Conservation (phyloP, 1,284 basidiomycete genomes). For the Xerocomus nothofagi region DNA sequence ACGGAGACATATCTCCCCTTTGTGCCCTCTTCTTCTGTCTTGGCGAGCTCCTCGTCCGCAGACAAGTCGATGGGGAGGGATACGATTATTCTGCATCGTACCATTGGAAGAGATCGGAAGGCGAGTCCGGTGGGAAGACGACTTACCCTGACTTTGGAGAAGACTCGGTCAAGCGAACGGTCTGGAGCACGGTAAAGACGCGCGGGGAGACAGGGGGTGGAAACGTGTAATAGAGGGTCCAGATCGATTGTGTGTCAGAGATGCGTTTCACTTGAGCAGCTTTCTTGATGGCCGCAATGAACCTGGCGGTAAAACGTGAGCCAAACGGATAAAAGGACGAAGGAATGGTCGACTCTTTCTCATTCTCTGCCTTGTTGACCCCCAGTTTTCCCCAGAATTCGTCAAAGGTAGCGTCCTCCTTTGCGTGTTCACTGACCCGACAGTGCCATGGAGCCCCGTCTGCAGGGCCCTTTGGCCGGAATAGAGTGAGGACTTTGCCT, state of each 20-base stretch:
- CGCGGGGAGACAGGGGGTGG: conserved; percentile 67
- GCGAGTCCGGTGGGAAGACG: background rate
- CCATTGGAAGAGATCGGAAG: background rate
- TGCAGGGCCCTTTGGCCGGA: conserved; percentile 47
- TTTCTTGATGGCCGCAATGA: conserved; percentile 63
- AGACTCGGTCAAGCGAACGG: conserved; percentile 49
- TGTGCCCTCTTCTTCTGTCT: conserved; percentile 64
- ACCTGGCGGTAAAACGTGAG: conserved; percentile 43
- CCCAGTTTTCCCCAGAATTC: conserved; percentile 70
- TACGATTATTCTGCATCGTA: conserved; percentile 53
- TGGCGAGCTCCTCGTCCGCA: conserved; percentile 54
- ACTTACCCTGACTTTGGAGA: conserved; percentile 57
- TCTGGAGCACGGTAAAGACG: conserved; percentile 73
- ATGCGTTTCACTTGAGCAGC: conserved; percentile 60
- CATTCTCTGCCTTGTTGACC: conserved; percentile 62
- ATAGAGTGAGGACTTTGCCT: conserved; percentile 54
- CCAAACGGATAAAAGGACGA: background rate
- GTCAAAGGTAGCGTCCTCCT: conserved; percentile 66
- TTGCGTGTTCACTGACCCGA: conserved; percentile 63
- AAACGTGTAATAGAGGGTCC: conserved; percentile 73
- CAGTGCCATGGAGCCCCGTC: conserved; percentile 67
- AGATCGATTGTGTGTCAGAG: conserved; percentile 63
- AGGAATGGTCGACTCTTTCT: conserved; percentile 51
- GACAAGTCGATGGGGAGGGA: conserved; percentile 70
- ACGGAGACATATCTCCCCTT: conserved; percentile 70